These are phyloP conservation scores for Colletotrichum endophyticum DNA, from an alignment of 2,329 filamentous ascomycete species.

Conservation along the genomic window DNA sequence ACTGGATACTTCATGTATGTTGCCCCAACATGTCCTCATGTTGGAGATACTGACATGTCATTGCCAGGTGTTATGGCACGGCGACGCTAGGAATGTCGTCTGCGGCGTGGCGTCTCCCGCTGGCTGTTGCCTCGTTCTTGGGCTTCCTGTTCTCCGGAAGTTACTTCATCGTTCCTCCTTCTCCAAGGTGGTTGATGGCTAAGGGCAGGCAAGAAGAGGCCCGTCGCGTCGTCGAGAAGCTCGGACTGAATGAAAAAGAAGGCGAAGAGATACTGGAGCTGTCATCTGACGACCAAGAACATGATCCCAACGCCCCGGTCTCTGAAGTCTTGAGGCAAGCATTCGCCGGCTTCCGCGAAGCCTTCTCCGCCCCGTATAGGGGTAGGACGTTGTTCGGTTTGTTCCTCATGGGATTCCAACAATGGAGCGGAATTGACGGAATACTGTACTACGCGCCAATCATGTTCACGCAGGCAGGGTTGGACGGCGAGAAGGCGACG, in stretches of 20 bases:
- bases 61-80: conserved; percentile 50
- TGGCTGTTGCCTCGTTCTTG: conserved; percentile 42
- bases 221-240: conserved; percentile 36
- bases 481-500: conserved; percentile 54
- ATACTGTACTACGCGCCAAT: conserved; percentile 67
- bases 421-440: conserved; percentile 66
- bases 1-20: conserved; percentile 62
- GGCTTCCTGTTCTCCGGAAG: conserved; percentile 33
- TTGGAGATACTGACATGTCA: not conserved
- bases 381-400: conserved; percentile 55
- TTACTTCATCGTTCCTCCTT: conserved; percentile 47
- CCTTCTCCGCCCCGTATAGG: conserved; percentile 36
- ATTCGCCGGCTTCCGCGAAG: conserved; percentile 30
- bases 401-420: conserved; percentile 64
- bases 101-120: conserved; percentile 61
- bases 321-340: conserved; percentile 31
- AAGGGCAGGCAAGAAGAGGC: conserved; percentile 49
- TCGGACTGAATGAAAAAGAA: conserved; percentile 47
- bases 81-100: conserved; percentile 44
- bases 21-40: not conserved
- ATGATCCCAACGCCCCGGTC: conserved; percentile 31
- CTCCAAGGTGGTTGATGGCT: conserved; percentile 61
- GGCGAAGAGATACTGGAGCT: conserved; percentile 41
- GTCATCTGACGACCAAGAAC: conserved; percentile 20
- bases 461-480: conserved; percentile 64